Evolutionary conservation across 2,329 filamentous ascomycete genomes (phyloP).

Genomic region (Corynespora cassiicola): DNA sequence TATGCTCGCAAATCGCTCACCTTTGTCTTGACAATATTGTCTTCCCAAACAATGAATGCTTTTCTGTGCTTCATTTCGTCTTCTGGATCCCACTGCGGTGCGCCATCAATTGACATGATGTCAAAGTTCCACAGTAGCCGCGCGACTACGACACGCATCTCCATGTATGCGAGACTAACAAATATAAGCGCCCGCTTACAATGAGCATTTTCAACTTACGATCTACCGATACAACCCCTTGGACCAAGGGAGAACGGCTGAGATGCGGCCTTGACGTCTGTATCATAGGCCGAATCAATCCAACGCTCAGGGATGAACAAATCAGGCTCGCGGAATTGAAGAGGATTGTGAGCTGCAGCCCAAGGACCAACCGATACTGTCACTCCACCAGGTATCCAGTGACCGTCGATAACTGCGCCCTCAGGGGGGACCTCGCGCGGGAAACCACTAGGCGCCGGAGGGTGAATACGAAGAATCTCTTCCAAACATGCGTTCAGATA

Average conservation of each 20-base stretch:
- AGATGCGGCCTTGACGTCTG: constrained; percentile 19
- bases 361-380: constrained; percentile 6
- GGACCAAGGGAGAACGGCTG: constrained; percentile 23
- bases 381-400: constrained; percentile 22
- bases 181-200: too few relatives aligned
- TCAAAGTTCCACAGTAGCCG: constrained; percentile 20
- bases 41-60: constrained; percentile 18
- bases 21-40: too few relatives aligned
- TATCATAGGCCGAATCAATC: constrained; percentile 19
- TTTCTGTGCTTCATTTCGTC: constrained; percentile 20
- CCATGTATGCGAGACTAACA: constrained; percentile 22
- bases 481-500: constrained; percentile 26
- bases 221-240: constrained; percentile 23
- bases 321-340: constrained; percentile 23
- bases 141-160: constrained; percentile 20
- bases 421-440: constrained; percentile 19
- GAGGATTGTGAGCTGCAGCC: too few relatives aligned
- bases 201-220: too few relatives aligned
- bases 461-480: constrained; percentile 41
- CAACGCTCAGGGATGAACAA: constrained; percentile 29
- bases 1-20: too few relatives aligned
- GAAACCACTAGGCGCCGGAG: constrained; percentile 21
- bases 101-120: constrained; percentile 15
- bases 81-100: constrained; percentile 17
- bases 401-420: constrained; percentile 21